Base-by-base conservation (phyloP, 2,329 filamentous ascomycete genomes). In the Rachicladosporium sp. region DNA sequence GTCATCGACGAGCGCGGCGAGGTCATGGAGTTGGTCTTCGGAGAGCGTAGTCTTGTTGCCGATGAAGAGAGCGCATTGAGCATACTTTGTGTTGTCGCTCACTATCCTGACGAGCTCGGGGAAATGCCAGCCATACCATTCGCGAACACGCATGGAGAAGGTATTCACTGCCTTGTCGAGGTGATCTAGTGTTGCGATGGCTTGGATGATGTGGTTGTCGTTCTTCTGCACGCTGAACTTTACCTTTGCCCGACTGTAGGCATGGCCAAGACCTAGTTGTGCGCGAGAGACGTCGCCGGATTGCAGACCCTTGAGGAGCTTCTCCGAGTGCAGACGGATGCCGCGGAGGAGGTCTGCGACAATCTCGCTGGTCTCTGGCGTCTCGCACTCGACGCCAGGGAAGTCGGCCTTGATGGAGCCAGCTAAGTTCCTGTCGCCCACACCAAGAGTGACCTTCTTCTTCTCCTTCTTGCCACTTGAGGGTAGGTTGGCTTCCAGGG, bases 151-250 rank as follows among this genome's bases (percentile, higher is more conserved):
- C 85, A 98, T 96, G 52, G 81, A 86, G 69, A 95, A 95, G 47
- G 85, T 84, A 71, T 98, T 98, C 65, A 95, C 80, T 42, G 87
- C 87, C 73, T 98, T 98, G 71, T 96, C 91, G 47, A 96, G 76
- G 59, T 91, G 83, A 60, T 98, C 91, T 46, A 98, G 74, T 36
- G 87, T 88, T 42, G 85, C 83, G 63, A 88, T 91, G 40, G 85
- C 85, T 69, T 93, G 87, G 63, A 96, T 95, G 64, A 96, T 95
- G 71, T 95, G 88, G 72, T 95, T 95, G 73, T 98, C 91, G 68
- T 96, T 93, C 73, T 93, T 93, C 70, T 93, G 86, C 44, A 95
- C 87, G 58, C 82, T 93, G 74, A 98, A 98, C 84, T 98, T 98
- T 59, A 98, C 91, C 73, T 95, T 96, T 52, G 86, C 83, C 51